Evolutionary conservation across 73 alveolate species (phyloP), one percentile per base, ranked within the genome.

Genomic region (Paramecium caudatum): DNA sequence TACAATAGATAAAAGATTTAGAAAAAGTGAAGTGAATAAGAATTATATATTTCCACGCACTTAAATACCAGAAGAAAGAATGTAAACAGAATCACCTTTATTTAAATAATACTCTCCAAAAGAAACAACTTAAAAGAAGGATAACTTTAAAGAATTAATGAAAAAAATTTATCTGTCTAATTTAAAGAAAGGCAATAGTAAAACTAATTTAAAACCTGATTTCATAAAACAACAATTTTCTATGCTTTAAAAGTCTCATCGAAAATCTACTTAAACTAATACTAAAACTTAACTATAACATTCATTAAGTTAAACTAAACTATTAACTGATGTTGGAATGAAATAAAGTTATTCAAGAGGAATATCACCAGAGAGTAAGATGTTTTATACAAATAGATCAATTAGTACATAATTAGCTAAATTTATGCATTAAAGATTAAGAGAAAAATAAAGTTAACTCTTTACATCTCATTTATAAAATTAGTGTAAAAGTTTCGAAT

Each of bases 111-210:
- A 32, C 17, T 55, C 83, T 32, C 83, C 47, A 9, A 33, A 65
- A 33, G 83, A 65, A 33, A 25, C 23, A 55, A 21, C 80, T 55
- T 6, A 30, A 13, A 17, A 74, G 65, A 74, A 74, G 10, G 47
- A 74, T 47, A 74, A 74, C 15, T 74, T 74, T 21, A 41, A 37
- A 74, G 88, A 74, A 15, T 47, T 74, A 16, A 39, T 74, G 65
- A 74, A 74, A 74, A 74, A 45, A 43, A 74, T 74, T 10, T 74
- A 74, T 74, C 45, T 74, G 34, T 27, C 69, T 21, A 74, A 74
- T 74, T 17, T 15, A 45, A 74, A 74, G 30, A 74, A 74, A 37
- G 19, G 15, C 15, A 36, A 16, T 41, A 37, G 30, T 9, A 19
- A 74, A 74, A 23, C 43, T 3, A 7, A 74, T 41, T 17, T 74